phyloP scores from a whole-genome alignment of 73 alveolate species.

The Paramecium primaurelia region DNA sequence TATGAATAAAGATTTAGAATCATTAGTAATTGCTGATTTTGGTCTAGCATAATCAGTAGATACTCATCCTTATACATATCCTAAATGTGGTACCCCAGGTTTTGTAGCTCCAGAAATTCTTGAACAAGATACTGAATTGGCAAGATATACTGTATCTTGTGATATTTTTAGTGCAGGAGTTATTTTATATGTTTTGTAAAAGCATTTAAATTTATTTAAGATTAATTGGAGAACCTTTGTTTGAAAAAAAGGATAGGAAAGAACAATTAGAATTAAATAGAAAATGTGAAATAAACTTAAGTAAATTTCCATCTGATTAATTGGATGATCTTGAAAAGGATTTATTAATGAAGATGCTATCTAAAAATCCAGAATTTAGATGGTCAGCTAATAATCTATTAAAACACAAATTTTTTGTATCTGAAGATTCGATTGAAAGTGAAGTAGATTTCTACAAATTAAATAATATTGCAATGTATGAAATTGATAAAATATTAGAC shows the following conservation, averaged over 20 bases:
- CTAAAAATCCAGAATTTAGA: constrained; percentile 21
- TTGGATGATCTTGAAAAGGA: constrained; percentile 13
- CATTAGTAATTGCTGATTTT: constrained; percentile 81
- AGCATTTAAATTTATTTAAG: background rate
- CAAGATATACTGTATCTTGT: constrained; percentile 32
- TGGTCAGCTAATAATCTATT: background rate
- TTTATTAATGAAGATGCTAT: background rate
- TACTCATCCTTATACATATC: constrained; percentile 34
- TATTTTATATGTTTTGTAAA: constrained; percentile 37
- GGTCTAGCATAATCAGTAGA: constrained; percentile 72
- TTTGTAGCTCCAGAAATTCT: constrained; percentile 64
- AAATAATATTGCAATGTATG: constrained; percentile 14
- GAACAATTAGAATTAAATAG: constrained; percentile 31
- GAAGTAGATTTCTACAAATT: background rate
- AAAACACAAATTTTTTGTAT: background rate
- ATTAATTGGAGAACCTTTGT: constrained; percentile 39
- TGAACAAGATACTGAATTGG: constrained; percentile 51
- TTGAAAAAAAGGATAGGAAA: constrained; percentile 8
- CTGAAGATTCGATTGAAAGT: background rate
- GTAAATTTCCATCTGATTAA: background rate
- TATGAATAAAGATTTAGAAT: constrained; percentile 63
- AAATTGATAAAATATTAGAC: background rate
- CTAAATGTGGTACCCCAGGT: constrained; percentile 63
- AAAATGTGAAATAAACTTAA: constrained; percentile 22
- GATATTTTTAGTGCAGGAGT: constrained; percentile 57